phyloP scores from a whole-genome alignment of 2,329 filamentous ascomycete species.

The Alternaria alternata region DNA sequence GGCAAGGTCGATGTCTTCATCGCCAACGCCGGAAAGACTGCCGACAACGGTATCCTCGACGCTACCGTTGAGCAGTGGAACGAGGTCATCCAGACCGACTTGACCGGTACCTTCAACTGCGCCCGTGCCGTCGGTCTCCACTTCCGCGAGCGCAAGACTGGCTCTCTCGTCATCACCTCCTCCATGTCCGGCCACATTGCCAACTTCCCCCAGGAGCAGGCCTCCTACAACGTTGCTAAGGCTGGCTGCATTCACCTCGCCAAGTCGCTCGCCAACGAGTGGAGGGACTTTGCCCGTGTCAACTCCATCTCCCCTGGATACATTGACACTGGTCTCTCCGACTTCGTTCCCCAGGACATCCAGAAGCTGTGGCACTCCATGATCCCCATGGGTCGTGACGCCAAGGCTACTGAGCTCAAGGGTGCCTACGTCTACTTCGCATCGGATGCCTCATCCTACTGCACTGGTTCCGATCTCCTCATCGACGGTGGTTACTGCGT shows the following conservation, averaged over 20 bases:
- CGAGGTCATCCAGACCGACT: conserved; percentile 82
- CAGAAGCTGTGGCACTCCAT: conserved; percentile 79
- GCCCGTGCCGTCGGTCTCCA: conserved; percentile 87
- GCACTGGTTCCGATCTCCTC: conserved; percentile 74
- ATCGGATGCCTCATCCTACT: conserved; percentile 83
- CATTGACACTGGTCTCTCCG: conserved; percentile 72
- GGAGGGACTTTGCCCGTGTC: conserved; percentile 73
- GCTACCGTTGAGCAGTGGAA: conserved; percentile 75
- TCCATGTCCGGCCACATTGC: conserved; percentile 82
- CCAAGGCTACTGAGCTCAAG: conserved; percentile 78
- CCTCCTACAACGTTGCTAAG: conserved; percentile 61
- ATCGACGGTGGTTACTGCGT: conserved; percentile 77
- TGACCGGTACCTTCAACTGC: conserved; percentile 88
- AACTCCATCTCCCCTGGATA: conserved; percentile 74
- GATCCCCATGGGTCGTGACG: conserved; percentile 82
- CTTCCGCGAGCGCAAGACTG: conserved; percentile 71
- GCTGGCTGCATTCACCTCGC: conserved; percentile 72
- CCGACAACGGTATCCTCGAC: conserved; percentile 73
- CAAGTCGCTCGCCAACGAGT: conserved; percentile 71
- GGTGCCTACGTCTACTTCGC: conserved; percentile 83
- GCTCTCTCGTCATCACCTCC: conserved; percentile 72
- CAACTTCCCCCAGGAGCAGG: conserved; percentile 79
- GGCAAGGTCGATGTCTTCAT: conserved; percentile 73
- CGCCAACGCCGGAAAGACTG: conserved; percentile 75
- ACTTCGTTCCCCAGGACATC: conserved; percentile 72